Evolutionary conservation across 106 monocot species (phyloP), one percentile per base, ranked within the genome.

Genomic region (Platanthera guangdongensis): DNA sequence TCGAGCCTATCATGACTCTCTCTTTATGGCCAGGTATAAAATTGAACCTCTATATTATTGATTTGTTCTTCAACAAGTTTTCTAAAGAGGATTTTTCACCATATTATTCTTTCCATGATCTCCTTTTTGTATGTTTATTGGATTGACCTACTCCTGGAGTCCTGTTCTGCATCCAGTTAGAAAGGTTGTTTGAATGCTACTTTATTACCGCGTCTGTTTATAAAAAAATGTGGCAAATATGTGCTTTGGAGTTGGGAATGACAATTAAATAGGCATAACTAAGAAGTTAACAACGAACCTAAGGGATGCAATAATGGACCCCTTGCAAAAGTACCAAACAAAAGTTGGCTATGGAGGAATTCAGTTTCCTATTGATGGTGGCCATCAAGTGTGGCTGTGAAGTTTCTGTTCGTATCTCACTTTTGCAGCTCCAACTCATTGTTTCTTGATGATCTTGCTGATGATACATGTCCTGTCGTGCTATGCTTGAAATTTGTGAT

Each of bases 1-100:
- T 75, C 85, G 97, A 86, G 97, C 97, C 28, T 97, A 97, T 71
- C 97, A 97, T 75, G 97, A 97, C 84, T 97, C 97, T 3, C 82
- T 97, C 52, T 97, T 97, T 83, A 97, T 97, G 97, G 91, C 94
- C 77, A 97, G 97, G 97, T 97, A 82, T 74, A 51, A 19, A 15
- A 8, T 9, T 72, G 6, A 18, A 48, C 70, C 47, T 70, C 47
- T 48, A 46, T 70, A 18, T 7, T 11, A 70, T n/a, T 48, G n/a
- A 48, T 25, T 25, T 12, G 12, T 45, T 67, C 39, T 30, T 9
- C 1, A 39, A 67, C 5, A 30, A 22, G 10, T 57, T n/a, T 6
- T 57, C 16, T 11, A 57, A 57, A 57, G 14, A 57, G 57, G 4
- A 19, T 59, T 59, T 59, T 21, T 59, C 59, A 5, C 59, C 8